Base-by-base conservation (phyloP, 2,329 filamentous ascomycete genomes). In the Trichoderma koningiopsis region DNA sequence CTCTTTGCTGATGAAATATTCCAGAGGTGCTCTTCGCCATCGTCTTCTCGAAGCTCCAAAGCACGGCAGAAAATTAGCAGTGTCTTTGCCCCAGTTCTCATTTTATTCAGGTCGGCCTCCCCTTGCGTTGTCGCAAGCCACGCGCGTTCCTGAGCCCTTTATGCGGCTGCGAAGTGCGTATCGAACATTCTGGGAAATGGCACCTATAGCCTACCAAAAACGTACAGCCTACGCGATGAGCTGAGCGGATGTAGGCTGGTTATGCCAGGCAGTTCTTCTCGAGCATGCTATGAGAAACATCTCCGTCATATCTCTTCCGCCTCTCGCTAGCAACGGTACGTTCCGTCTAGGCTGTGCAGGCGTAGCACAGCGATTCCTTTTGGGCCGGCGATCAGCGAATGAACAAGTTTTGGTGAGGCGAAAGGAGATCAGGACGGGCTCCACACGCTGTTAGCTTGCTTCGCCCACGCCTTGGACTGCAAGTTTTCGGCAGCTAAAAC, bases 111-210 rank as follows among this genome's bases (percentile, higher is more conserved):
- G 40, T 37, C 37, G 40, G 37, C 58, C 40, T 61, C 37, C 58
- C 58, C 59, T 62, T 52, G 40, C 59, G 59, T 62, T 33, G 29
- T 47, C 59, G 43, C 59, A 49, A 43, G 59, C 40, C 59, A 62
- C 59, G 40, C 37, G 43, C 43, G 37, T 43, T 61, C 40, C 22
- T 31, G 35, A 61, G 27, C 33, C 37, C 40, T 47, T 62, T 6
- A 40, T 59, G 35, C 33, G 22, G 22, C 35, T 43, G n/a, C 57
- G 33, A 19, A 49, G 47, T 49, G 47, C 22, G 47, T 13, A 49
- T 49, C n/a, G n/a, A 49, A 49, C 47, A 11, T 24, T 49, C 47
- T 49, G 11, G 47, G n/a, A 24, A 8, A 49, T 24, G 10, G 13
- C 13, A 4, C n/a, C 47, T 49, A 22, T 49, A 11, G 8, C 24